Evolutionary conservation across 768 basidiomycete species (phyloP).

Genomic region (Russula lepida): DNA sequence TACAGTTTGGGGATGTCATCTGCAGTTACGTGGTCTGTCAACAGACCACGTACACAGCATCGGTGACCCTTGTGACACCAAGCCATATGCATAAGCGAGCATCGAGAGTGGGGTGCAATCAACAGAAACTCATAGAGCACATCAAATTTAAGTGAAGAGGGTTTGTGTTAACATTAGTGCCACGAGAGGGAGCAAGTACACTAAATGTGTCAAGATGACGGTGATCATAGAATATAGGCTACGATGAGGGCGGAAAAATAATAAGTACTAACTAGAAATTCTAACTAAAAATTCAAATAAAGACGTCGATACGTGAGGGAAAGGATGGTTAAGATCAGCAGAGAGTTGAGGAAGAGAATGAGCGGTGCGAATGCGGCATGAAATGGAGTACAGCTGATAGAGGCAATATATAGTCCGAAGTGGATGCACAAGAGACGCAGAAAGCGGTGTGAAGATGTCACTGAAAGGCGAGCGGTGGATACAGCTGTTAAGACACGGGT

Average conservation of each 20-base stretch:
- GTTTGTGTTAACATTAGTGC: constrained; percentile 2
- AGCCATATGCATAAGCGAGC: no score
- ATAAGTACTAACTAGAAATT: constrained; percentile 1
- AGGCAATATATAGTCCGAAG: background rate
- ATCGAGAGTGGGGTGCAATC: background rate
- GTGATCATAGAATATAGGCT: background rate
- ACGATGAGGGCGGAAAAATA: background rate
- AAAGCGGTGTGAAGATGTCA: background rate
- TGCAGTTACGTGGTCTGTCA: no score
- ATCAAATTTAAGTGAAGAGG: background rate
- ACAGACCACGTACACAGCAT: no score
- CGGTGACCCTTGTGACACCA: no score
- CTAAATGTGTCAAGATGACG: constrained; percentile 11
- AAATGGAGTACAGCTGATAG: background rate
- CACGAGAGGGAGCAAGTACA: background rate
- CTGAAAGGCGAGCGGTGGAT: background rate
- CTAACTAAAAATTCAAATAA: background rate
- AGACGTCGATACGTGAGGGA: background rate
- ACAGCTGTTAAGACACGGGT: background rate
- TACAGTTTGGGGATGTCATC: no score
- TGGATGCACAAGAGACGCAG: background rate
- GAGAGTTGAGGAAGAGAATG: background rate
- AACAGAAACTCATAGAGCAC: background rate
- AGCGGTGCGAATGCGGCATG: background rate
- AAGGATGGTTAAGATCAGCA: background rate